Evolutionary conservation across 2,329 filamentous ascomycete genomes (phyloP).

Genomic region (Talaromyces sp.): DNA sequence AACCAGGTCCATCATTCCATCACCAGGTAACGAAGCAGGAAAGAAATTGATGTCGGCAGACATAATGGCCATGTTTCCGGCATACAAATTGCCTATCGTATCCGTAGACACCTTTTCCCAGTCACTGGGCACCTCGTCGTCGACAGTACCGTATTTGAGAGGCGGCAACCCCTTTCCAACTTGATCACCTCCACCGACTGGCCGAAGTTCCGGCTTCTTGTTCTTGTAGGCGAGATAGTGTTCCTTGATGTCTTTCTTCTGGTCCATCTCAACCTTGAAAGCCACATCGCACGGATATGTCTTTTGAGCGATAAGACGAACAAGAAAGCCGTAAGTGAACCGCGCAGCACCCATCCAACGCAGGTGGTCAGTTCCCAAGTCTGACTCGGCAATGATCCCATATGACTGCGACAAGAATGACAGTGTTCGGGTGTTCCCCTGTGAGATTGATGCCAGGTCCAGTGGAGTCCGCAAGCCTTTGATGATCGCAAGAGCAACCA

Average conservation of each 20-base stretch:
- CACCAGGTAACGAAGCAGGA: constrained; percentile 70
- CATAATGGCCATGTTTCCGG: constrained; percentile 94
- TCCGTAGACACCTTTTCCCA: constrained; percentile 74
- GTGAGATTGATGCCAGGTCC: constrained; percentile 83
- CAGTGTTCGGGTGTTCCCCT: constrained; percentile 67
- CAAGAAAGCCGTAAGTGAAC: constrained; percentile 81
- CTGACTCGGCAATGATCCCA: constrained; percentile 84
- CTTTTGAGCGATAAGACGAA: constrained; percentile 68
- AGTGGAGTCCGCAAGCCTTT: constrained; percentile 82
- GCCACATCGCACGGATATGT: constrained; percentile 87
- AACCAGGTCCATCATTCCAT: constrained; percentile 82
- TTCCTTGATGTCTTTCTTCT: constrained; percentile 68
- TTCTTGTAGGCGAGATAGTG: constrained; percentile 59
- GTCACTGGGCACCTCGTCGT: constrained; percentile 68
- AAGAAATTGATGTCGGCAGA: constrained; percentile 80
- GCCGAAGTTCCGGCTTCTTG: constrained; percentile 21
- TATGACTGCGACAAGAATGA: constrained; percentile 90
- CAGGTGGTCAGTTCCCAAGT: constrained; percentile 83
- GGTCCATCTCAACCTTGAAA: constrained; percentile 73
- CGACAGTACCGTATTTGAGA: constrained; percentile 73
- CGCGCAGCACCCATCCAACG: constrained; percentile 87
- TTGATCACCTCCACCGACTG: constrained; percentile 32
- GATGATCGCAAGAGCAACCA: constrained; percentile 76
- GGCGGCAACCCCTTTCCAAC: constrained; percentile 58
- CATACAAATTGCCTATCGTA: constrained; percentile 86